These are phyloP conservation scores for Hypoxylon cercidicola DNA, from an alignment of 495 filamentous ascomycete species.

Conservation along the genomic window DNA sequence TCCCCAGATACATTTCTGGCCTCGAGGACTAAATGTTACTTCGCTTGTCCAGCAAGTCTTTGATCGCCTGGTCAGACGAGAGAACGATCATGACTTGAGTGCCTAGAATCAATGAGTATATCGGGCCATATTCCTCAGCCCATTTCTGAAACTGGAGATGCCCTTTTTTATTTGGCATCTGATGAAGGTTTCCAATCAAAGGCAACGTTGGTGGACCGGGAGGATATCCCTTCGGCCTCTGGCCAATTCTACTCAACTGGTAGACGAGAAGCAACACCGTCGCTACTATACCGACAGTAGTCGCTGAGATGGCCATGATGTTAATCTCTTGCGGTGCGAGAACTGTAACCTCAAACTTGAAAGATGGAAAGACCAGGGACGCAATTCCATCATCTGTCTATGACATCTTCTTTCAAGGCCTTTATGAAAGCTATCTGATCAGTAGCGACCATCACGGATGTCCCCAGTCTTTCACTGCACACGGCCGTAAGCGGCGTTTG, in stretches of 20 bases:
- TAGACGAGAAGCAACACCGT: slow-evolving; percentile 25
- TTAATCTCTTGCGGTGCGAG: background rate
- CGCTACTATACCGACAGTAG: background rate
- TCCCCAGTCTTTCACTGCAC: background rate
- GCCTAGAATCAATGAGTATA: slow-evolving; percentile 45
- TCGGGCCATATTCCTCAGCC: slow-evolving; percentile 42
- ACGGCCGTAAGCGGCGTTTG: slow-evolving; percentile 5
- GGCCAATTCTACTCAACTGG: slow-evolving; percentile 35
- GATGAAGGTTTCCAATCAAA: slow-evolving; percentile 43
- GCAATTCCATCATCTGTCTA: too few relatives aligned
- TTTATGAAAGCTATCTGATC: too few relatives aligned
- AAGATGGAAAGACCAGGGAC: background rate
- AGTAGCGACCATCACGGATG: background rate
- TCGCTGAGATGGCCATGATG: slow-evolving; percentile 18
- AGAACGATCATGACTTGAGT: slow-evolving; percentile 45
- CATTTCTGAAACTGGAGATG: slow-evolving; percentile 42
- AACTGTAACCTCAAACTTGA: background rate
- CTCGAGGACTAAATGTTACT: slow-evolving; percentile 45
- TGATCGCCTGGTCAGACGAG: slow-evolving; percentile 44
- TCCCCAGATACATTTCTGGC: slow-evolving; percentile 39
- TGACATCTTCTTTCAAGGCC: background rate
- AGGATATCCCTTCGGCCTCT: slow-evolving; percentile 36
- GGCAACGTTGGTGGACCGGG: slow-evolving; percentile 45
- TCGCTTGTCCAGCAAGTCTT: slow-evolving; percentile 46
- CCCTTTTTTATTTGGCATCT: slow-evolving; percentile 34